Evolutionary conservation across 2,329 filamentous ascomycete species (phyloP).

Genomic region (Paraphoma chrysanthemicola): DNA sequence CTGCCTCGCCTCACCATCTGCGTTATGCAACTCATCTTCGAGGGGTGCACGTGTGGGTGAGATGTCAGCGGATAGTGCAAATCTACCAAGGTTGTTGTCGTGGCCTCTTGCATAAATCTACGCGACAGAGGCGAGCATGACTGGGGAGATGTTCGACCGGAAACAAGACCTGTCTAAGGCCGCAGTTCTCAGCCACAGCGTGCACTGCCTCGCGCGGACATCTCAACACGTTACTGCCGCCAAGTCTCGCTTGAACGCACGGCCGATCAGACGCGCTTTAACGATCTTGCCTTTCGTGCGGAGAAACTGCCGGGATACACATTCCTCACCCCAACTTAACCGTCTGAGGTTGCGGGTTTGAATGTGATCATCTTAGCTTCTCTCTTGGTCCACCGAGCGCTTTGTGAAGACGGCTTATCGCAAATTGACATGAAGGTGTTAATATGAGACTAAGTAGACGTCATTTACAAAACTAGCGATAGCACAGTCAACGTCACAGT

Average conservation of each 20-base stretch:
- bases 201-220: constrained; percentile 1
- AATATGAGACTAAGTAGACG: not conserved
- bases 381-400: not conserved
- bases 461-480: not conserved
- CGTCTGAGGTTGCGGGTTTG: not conserved
- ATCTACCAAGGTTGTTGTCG: constrained; percentile 1
- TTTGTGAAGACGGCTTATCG: not conserved
- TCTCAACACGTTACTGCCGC: constrained; percentile 11
- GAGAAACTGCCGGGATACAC: constrained; percentile 11
- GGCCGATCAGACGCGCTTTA: constrained; percentile 4
- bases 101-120: constrained; percentile 3
- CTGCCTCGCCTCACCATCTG: constrained; percentile 5
- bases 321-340: not conserved
- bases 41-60: constrained; percentile 2
- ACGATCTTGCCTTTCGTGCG: constrained; percentile 9
- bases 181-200: constrained; percentile 5
- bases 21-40: constrained; percentile 2
- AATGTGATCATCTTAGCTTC: not conserved
- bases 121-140: not conserved
- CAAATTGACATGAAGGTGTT: not conserved
- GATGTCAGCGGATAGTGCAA: constrained; percentile 1
- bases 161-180: not conserved
- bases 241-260: constrained; percentile 6
- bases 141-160: not conserved
- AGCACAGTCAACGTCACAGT: not conserved